Base-by-base conservation (phyloP, 202 grass and related monocot genomes). In the Schoenoplectus tabernaemontani region DNA sequence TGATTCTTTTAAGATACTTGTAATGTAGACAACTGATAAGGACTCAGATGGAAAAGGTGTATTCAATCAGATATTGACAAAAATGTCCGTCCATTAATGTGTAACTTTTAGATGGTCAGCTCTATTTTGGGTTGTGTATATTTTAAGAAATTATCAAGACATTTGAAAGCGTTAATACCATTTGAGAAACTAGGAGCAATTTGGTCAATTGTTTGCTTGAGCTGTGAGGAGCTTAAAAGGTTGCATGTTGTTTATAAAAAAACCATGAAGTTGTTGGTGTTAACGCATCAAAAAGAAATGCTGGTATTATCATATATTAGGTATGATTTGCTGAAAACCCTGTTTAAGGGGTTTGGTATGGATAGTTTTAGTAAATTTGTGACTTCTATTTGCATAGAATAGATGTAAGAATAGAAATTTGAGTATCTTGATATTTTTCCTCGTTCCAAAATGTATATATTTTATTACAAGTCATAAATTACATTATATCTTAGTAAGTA, bases 251-350 rank as follows among this genome's bases (percentile, higher is more conserved):
- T 34, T 75, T 36, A 19, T 7, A 44, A 75, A 75, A 7, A 75
- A 75, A 75, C 15, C 46, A 56, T 54, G 26, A 20, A 34, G 4
- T n/a, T 19, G 50, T 75, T 34, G 28, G 26, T 74, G 51, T 19
- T 54, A 54, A 75, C n/a, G 47, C 22, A 54, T 75, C 15, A 47
- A 20, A 46, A 54, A 54, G 26, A 54, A 74, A 20, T 46, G 15
- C 10, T 26, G 47, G 22, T 75, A 30, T 56, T 4, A 16, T 51
- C 48, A n/a, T 54, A 75, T 75, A 54, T 53, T 53, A 53, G 46
- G 70, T 75, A n/a, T 53, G 30, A 54, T 75, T 34, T 75, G 28
- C 16, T 36, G 47, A 56, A 53, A 75, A n/a, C 70, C 70, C 43
- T 53, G n/a, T 48, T 26, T 36, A 36, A 56, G 28, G 48, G 20